Evolutionary conservation across 805 yeast genomes (phyloP), one percentile per base, ranked within the genome.

Genomic region (Spathaspora boniae): DNA sequence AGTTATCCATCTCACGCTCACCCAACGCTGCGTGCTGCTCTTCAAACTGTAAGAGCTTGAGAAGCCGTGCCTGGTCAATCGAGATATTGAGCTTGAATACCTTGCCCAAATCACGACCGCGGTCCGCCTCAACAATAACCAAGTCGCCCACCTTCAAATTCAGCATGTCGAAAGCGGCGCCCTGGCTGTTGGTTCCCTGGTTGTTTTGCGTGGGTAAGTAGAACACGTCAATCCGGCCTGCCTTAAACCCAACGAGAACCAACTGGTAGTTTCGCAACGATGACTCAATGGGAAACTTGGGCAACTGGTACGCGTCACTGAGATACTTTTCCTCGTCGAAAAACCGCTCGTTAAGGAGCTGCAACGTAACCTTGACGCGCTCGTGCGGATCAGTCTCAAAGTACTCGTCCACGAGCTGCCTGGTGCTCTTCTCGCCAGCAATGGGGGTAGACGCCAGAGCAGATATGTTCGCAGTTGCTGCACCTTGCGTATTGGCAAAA

Each of bases 61-160:
- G 60, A 41, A 77, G 58, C 30, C 86, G 68, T 0, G 91, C 89
- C 48, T 80, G 84, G 46, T 78, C 84, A 24, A 73, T 59, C 4
- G 80, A 62, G 18, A 85, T 72, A 46, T 76, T 70, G 47, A 78
- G 60, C 40, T 72, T 69, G 24, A 74, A 73, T 29, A 85, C 73
- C 50, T 73, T 72, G 24, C 94, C 94, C 41, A 85, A 67, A 57
- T 85, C 94, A 24, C 77, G 62, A 24, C 94, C 94, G 22, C 94
- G 65, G 51, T 85, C 94, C 1, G 93, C 94, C 51, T 85, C 91
- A 12, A 84, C 94, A 50, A 84, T 76, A 11, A 86, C 91, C 49
- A 82, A 67, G 51, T 82, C 88, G 16, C 84, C 84, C 4, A 66
- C 57, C 33, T 64, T 60, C 28, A 78, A 56, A 21, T 45, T 48